phyloP scores from a whole-genome alignment of 2,329 filamentous ascomycete species.

The Neocatenulostroma microsporum region DNA sequence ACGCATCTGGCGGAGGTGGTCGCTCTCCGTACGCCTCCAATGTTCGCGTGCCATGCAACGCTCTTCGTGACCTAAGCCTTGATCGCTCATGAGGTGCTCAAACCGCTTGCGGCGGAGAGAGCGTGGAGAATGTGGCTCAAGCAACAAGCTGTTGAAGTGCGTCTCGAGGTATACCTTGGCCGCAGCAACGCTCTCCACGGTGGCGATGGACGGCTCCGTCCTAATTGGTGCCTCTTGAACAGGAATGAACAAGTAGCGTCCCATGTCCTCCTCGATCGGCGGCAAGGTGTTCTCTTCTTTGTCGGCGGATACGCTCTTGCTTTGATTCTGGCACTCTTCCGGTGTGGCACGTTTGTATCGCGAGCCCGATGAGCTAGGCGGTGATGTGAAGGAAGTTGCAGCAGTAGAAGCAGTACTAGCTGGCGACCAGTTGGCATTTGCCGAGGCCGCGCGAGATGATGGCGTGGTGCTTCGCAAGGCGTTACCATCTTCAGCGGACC shows the following conservation, averaged over 20 bases:
- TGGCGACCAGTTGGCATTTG: slow-evolving; percentile 11
- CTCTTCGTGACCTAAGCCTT: slow-evolving; percentile 51
- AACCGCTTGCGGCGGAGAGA: slow-evolving; percentile 55
- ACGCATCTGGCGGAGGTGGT: slow-evolving; percentile 66
- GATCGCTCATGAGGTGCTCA: slow-evolving; percentile 54
- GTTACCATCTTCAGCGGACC: slow-evolving; percentile 10
- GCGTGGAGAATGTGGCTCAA: slow-evolving; percentile 47
- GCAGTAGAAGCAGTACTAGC: slow-evolving; percentile 22
- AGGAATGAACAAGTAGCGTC: slow-evolving; percentile 23
- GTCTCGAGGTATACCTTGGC: slow-evolving; percentile 83
- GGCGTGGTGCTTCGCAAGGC: slow-evolving; percentile 14
- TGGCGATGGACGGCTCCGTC: slow-evolving; percentile 40
- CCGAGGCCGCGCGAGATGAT: slow-evolving; percentile 9
- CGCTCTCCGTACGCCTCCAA: slow-evolving; percentile 61
- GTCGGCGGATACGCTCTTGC: slow-evolving; percentile 14
- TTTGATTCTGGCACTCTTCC: slow-evolving; percentile 20
- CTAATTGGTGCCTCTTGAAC: slow-evolving; percentile 22
- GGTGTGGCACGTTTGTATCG: slow-evolving; percentile 19
- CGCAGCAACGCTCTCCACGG: slow-evolving; percentile 69
- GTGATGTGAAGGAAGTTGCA: slow-evolving; percentile 27
- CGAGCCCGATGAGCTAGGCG: slow-evolving; percentile 18
- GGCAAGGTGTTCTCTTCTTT: slow-evolving; percentile 22
- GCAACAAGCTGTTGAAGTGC: slow-evolving; percentile 65
- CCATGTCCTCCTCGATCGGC: slow-evolving; percentile 27
- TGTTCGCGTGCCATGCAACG: slow-evolving; percentile 46